phyloP scores from a whole-genome alignment of 2,329 filamentous ascomycete species.

The Aspergillus ruber region DNA sequence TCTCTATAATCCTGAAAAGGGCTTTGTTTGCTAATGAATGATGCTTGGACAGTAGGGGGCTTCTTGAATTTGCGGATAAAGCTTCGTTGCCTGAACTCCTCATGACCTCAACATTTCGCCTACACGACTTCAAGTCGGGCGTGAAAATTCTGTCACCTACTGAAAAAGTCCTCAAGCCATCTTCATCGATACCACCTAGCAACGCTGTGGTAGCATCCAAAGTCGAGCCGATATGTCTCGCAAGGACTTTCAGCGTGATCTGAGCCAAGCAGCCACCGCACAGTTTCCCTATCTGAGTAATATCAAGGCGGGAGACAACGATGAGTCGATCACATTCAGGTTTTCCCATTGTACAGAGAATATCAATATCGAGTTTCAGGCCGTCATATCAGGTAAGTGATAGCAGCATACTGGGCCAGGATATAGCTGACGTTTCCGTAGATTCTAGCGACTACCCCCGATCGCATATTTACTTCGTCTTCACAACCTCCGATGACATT shows the following conservation, averaged over 20 bases:
- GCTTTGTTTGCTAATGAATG: no score
- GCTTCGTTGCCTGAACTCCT: no score
- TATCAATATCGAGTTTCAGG: conserved; percentile 29
- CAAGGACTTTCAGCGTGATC: conserved; percentile 58
- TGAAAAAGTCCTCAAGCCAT: no score
- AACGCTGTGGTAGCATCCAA: no score
- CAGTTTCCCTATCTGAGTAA: conserved; percentile 45
- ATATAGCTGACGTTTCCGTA: conserved; percentile 10
- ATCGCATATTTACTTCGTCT: conserved; percentile 43
- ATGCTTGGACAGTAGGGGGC: no score
- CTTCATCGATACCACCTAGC: no score
- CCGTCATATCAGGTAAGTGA: conserved; percentile 34
- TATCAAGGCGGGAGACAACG: conserved; percentile 59
- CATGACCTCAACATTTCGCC: no score
- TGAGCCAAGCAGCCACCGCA: conserved; percentile 35
- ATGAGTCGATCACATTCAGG: conserved; percentile 64
- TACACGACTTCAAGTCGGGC: no score
- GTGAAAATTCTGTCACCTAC: no score
- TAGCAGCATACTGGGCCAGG: neutral
- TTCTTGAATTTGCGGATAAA: no score
- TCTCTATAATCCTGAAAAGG: no score
- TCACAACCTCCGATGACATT: conserved; percentile 36
- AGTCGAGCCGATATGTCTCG: conserved; percentile 53
- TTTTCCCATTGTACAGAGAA: conserved; percentile 36
- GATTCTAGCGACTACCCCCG: conserved; percentile 58